These are phyloP conservation scores for Tolypocladium inflatum DNA, from an alignment of 2,329 filamentous ascomycete species.

Conservation along the genomic window DNA sequence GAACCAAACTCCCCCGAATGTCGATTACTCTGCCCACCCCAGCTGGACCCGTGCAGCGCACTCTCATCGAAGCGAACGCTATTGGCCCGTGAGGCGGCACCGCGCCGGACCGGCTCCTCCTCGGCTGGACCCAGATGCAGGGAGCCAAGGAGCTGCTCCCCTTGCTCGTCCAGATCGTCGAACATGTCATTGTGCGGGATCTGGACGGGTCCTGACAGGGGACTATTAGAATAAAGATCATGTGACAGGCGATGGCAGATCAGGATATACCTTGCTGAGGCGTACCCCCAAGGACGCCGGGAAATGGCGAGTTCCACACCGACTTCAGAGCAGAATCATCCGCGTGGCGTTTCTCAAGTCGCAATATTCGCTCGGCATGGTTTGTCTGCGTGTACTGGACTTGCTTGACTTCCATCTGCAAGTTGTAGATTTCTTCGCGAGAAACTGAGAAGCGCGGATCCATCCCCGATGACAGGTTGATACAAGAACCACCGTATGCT, in stretches of 20 bases:
- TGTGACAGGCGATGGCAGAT: neutral
- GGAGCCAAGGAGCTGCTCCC: constrained; percentile 68
- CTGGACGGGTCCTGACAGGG: constrained; percentile 58
- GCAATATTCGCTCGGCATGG: constrained; percentile 51
- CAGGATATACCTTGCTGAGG: constrained; percentile 65
- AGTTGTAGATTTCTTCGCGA: constrained; percentile 56
- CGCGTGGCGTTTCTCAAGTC: constrained; percentile 57
- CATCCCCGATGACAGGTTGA: constrained; percentile 36
- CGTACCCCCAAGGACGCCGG: constrained; percentile 71
- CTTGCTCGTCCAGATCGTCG: constrained; percentile 81
- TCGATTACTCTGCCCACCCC: constrained; percentile 67
- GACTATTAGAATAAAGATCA: neutral
- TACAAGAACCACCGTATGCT: neutral
- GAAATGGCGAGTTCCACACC: constrained; percentile 90
- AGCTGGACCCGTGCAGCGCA: constrained; percentile 77
- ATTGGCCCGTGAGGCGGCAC: constrained; percentile 85
- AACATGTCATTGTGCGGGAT: constrained; percentile 78
- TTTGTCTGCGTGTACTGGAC: constrained; percentile 53
- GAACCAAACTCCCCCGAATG: constrained; percentile 77
- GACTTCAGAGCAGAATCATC: constrained; percentile 66
- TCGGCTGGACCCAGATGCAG: constrained; percentile 74
- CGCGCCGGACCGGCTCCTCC: constrained; percentile 74
- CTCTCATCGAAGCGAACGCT: constrained; percentile 97
- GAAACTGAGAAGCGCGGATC: constrained; percentile 51
- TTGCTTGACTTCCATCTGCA: constrained; percentile 64